Conservation (phyloP, 306 rosid species). For the Prunus armeniaca region DNA sequence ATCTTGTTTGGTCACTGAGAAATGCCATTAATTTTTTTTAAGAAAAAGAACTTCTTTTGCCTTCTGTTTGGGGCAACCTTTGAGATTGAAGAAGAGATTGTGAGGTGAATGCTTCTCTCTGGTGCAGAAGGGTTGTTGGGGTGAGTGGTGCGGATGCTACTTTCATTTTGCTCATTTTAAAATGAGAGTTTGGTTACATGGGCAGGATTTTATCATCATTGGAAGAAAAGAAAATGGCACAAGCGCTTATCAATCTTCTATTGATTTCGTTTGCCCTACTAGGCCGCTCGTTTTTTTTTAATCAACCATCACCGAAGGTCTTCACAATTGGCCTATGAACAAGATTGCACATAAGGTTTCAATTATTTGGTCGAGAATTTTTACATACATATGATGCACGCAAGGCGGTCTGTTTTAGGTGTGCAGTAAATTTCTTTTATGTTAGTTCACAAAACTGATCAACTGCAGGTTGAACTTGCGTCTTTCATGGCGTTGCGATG, state of each 20-base stretch:
- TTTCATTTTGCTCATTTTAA: too few species aligned
- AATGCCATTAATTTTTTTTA: too few species aligned
- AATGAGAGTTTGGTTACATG: too few species aligned
- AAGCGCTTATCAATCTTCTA: neutral
- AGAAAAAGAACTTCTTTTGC: too few species aligned
- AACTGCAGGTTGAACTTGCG: neutral
- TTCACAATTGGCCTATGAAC: neutral
- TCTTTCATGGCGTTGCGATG: conserved; percentile 55
- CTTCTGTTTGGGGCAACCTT: too few species aligned
- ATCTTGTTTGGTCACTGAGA: too few species aligned
- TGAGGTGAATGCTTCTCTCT: too few species aligned
- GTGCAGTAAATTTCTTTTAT: neutral
- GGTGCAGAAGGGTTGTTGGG: too few species aligned
- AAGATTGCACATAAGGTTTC: neutral
- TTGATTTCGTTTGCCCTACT: neutral
- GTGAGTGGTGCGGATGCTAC: too few species aligned
- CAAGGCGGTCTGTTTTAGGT: neutral
- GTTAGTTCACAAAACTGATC: neutral
- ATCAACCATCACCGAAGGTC: neutral
- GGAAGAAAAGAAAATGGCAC: neutral
- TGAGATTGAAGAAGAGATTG: too few species aligned
- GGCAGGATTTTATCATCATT: too few species aligned
- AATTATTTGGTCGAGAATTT: neutral
- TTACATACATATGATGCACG: neutral
- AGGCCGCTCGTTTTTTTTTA: too few species aligned